Conservation (phyloP, 495 filamentous ascomycete species). For the Choiromyces venosus region DNA sequence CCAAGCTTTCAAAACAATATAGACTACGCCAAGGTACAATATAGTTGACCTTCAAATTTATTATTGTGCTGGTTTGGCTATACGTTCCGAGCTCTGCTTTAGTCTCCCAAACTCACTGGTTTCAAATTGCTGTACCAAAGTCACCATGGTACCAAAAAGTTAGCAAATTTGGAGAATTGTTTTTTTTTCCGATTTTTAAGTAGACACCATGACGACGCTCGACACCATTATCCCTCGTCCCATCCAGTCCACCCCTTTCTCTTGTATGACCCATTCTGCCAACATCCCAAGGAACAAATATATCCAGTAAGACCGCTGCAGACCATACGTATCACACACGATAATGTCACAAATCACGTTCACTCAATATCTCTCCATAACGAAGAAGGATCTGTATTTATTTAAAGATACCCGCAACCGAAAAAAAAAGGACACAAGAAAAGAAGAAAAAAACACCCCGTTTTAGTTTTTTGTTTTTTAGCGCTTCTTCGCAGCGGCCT, state of each 20-base stretch:
- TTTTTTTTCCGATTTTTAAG: not conserved
- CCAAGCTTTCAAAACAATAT: not conserved
- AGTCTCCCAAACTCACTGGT: not conserved
- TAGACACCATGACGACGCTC: not conserved
- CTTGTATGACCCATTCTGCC: not conserved
- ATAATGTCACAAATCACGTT: not conserved
- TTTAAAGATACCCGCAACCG: not conserved
- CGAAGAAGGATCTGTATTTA: not conserved
- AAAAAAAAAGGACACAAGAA: not conserved
- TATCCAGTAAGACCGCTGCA: not conserved
- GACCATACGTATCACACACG: not conserved
- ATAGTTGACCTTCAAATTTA: not conserved
- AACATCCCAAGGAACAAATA: not conserved
- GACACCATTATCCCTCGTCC: not conserved
- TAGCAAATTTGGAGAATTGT: not conserved
- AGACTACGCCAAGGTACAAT: not conserved
- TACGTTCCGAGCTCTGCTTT: not conserved
- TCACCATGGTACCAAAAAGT: not conserved
- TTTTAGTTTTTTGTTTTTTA: slow-evolving; percentile 34
- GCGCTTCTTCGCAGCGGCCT: slow-evolving; percentile 66
- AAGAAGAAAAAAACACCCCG: not conserved
- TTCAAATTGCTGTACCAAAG: not conserved
- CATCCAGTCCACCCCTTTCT: not conserved
- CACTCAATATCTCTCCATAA: not conserved
- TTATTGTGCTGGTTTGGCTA: not conserved